Evolutionary conservation across 306 rosid genomes (phyloP), one percentile per base, ranked within the genome.

Genomic region (Boehmeria nivea): DNA sequence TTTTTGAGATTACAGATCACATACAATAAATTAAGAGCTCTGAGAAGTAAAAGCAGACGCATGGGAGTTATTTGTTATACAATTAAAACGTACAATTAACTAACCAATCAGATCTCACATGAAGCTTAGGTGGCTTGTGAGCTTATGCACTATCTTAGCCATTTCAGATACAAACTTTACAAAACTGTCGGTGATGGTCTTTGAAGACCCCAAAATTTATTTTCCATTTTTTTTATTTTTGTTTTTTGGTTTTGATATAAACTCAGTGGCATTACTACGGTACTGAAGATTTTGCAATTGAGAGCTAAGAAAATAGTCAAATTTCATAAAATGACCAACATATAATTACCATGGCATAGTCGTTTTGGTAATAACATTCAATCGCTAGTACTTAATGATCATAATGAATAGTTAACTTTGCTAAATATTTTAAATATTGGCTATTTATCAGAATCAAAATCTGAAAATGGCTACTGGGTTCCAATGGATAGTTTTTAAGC

Each of bases 181-280:
- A 23, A 36, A 10, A 60, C 67, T 6, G 73, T 68, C 67, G 73
- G 67, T 60, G 60, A 17, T 27, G 39, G 24, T 39, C 25, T 22
- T 7, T 15, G 12, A 0, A 25, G 11, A 51, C 13, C 17, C 31
- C 33, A 33, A 51, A 28, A 45, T 45, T 45, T 17, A 16, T 19
- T 3, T 46, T 42, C 4, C 1, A 12, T 42, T 3, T 42, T 46
- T 19, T 46, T 46, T 46, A 21, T 46, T 4, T 3, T 42, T 42
- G 4, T 12, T 42, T 11, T 4, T 33, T 33, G 38, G 7, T 11
- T 33, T n/a, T n/a, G n/a, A n/a, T n/a, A n/a, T n/a, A n/a, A n/a
- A n/a, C n/a, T n/a, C n/a, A n/a, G n/a, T n/a, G n/a, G n/a, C n/a
- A n/a, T n/a, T n/a, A n/a, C n/a, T n/a, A n/a, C n/a, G n/a, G n/a